Evolutionary conservation across 352 stramenopile genomes (phyloP).

Genomic region (Hyaloperonospora brassicae): DNA sequence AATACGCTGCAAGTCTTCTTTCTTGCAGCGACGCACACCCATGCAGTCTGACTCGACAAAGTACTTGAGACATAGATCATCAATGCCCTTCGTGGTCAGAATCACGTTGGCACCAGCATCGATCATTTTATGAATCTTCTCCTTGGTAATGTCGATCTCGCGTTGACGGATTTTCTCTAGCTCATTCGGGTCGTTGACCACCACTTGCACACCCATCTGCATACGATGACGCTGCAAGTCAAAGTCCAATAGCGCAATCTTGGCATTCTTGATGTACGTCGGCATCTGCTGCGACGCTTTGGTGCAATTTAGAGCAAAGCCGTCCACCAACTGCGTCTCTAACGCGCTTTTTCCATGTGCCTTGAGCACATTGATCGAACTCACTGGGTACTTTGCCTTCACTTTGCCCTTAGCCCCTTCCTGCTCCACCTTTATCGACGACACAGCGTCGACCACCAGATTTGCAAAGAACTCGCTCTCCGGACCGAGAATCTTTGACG

Average conservation of each 20-base stretch:
- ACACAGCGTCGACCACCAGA: slow-evolving; percentile 96
- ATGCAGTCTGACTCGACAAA: slow-evolving; percentile 98
- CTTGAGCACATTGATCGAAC: slow-evolving; percentile 99
- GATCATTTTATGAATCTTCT: slow-evolving; percentile 99
- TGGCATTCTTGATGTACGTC: slow-evolving; percentile 87
- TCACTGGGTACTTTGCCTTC: slow-evolving; percentile 93
- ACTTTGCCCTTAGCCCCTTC: slow-evolving; percentile 75
- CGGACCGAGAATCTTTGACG: slow-evolving; percentile 97
- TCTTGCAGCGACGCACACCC: slow-evolving; percentile 94
- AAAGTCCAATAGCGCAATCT: slow-evolving; percentile 98
- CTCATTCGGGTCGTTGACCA: slow-evolving; percentile 91
- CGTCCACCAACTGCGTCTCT: slow-evolving; percentile 88
- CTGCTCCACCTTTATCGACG: slow-evolving; percentile 91
- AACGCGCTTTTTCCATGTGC: slow-evolving; percentile 87
- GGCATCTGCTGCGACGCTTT: slow-evolving; percentile 98
- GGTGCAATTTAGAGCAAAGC: slow-evolving; percentile 96
- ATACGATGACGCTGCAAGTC: slow-evolving; percentile 98
- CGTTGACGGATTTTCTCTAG: slow-evolving; percentile 97
- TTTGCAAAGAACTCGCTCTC: slow-evolving; percentile 97
- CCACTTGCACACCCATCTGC: slow-evolving; percentile 92
- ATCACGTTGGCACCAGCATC: slow-evolving; percentile 97
- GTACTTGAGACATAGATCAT: slow-evolving; percentile 99
- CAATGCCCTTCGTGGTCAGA: slow-evolving; percentile 99
- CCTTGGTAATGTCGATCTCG: slow-evolving; percentile 99
- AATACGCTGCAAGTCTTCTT: slow-evolving; percentile 97